Base-by-base conservation (phyloP, 208 protist genomes). In the Endotrypanum monterogeii region DNA sequence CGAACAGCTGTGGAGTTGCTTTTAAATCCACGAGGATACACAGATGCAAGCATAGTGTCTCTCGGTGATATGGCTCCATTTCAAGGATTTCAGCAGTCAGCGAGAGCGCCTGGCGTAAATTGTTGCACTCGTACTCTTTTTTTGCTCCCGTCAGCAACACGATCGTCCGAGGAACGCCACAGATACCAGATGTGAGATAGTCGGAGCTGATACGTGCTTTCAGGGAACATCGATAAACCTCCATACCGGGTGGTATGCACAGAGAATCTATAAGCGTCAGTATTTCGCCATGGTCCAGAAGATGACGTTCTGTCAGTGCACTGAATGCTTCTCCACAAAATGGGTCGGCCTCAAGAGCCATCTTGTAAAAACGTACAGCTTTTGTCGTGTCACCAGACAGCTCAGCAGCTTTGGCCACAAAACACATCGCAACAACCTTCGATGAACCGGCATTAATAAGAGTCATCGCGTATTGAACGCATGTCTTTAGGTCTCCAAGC, bases 1-100 rank as follows among this genome's bases (percentile, higher is more conserved):
- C 88, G 84, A 96, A 98, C n/a, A 98, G 79, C 71, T 89, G 84
- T 50, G 88, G 89, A 28, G 90, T 91, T 35, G 88, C 86, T 57
- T 94, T 94, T 37, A 89, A 85, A 69, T 96, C 89, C 2, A 96
- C 88, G 25, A 96, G 75, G 39, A 94, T 84, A 32, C 79, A 83
- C 71, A 96, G 74, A 78, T 93, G 87, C 44, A 96, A 60, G 58
- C 92, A 96, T 1, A 96, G 39, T 30, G 76, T 80, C 28, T 94
- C 83, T 28, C 87, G 75, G 73, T 90, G 83, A 73, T 88, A 93
- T 2, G 87, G 87, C 57, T 87, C 79, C 0, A 78, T n/a, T 68
- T 92, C 78, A 0, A 91, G 57, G 61, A 94, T 81, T 70, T 93
- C 79, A 5, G 80, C 84, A n/a, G 84, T 89, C 39, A 92, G 76